Evolutionary conservation across 2,329 filamentous ascomycete species (phyloP), one percentile per base, ranked within the genome.

Genomic region (Rhytidhysteron rufulum): DNA sequence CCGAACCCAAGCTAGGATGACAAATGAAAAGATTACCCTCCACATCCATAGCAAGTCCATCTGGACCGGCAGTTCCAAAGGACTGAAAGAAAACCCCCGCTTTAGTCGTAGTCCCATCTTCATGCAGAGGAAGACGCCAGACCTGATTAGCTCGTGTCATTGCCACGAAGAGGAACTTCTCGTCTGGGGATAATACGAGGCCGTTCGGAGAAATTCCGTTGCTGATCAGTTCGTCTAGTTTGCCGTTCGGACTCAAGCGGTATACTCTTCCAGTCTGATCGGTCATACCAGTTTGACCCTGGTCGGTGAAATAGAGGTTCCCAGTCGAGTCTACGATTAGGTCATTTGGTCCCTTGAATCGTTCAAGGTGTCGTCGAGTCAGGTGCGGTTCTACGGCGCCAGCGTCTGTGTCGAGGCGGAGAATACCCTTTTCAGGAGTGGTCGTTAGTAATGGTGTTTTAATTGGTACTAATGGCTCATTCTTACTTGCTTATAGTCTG

Each of bases 291-390:
- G 68, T 70, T 34, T 71, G 68, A 0, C 69, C 68, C 48, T 72
- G 69, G 31, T 72, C 67, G 2, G 69, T 71, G 25, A 72, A 72
- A 49, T 69, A 72, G 3, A 72, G 43, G 20, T 66, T 62, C 3
- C 54, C 50, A 11, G 57, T 55, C 0, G 62, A 67, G 20, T 66
- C 64, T 4, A 69, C 35, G 13, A 70, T 60, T 1, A 72, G 47
- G 38, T 72, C 68, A 34, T 72, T 72, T 0, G 62, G 63, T 0
- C 68, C 67, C 39, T 71, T 71, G 51, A 72, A 71, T 4, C 67
- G 54, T 33, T 70, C 67, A 0, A 72, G 55, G 31, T 72, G 65
- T 33, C 55, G 56, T n/a, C 60, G 50, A 5, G 61, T 60, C 9
- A 70, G 37, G 16, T 61, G 53, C 0, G 61, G 57, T 1, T 47